Evolutionary conservation across 768 basidiomycete genomes (phyloP).

Genomic region (Nidula microcarpa): DNA sequence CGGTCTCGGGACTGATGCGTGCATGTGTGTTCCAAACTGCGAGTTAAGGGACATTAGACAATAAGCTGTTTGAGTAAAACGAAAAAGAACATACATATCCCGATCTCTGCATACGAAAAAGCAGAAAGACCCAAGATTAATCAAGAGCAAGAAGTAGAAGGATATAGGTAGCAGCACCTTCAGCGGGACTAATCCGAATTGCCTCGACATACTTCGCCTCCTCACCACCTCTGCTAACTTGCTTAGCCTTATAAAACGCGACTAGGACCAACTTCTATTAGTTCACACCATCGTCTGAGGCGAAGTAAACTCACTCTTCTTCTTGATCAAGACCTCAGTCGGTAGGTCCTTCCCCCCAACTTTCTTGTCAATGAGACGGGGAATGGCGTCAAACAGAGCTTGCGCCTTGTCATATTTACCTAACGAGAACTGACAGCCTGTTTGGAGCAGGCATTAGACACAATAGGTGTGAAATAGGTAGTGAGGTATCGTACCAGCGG

Average conservation of each 20-base stretch:
- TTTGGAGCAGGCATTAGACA: background rate
- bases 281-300: background rate
- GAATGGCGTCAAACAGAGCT: conserved; percentile 58
- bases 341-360: conserved; percentile 67
- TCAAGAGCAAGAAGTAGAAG: background rate
- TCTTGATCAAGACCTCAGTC: conserved; percentile 74
- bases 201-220: conserved; percentile 46
- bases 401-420: conserved; percentile 58
- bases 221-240: conserved; percentile 49
- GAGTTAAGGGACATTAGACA: too few species aligned
- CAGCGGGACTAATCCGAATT: conserved; percentile 66
- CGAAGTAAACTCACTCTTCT: conserved; percentile 50
- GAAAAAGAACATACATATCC: background rate
- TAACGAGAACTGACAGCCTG: conserved; percentile 62
- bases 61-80: background rate
- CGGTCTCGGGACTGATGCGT: conserved; percentile 51
- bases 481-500: conserved; percentile 43
- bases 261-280: conserved; percentile 36
- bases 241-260: conserved; percentile 72
- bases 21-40: conserved; percentile 79
- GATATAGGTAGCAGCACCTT: conserved; percentile 71
- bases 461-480: conserved; percentile 1
- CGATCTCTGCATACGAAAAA: background rate
- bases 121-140: too few species aligned
- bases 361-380: conserved; percentile 56